Base-by-base conservation (phyloP, 108 stramenopile genomes). In the Cylindrotheca fusiformis region DNA sequence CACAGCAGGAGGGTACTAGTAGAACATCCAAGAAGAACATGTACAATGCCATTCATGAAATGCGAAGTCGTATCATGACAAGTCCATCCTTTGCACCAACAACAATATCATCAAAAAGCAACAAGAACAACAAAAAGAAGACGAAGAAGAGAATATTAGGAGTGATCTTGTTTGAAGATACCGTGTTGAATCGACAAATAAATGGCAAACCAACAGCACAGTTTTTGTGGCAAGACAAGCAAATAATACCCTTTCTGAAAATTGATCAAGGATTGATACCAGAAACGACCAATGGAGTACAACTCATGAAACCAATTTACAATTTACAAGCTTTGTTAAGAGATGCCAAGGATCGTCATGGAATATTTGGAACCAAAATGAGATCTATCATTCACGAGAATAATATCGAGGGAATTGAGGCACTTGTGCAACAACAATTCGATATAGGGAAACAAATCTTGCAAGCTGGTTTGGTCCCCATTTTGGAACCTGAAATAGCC, bases 321-420 rank as follows among this genome's bases (percentile, higher is more conserved):
- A 76, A 3, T 66, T 93, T 29, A 60, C 78, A 72, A 17, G 64
- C 67, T 22, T 62, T 78, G 47, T 73, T 83, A 25, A 66, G 80
- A 53, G 48, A 49, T 18, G 85, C 79, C 32, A 74, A 77, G 54
- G 66, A 67, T 5, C n/a, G n/a, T n/a, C n/a, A 76, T 19, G 82
- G 84, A 12, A 47, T 88, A n/a, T 85, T 86, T 56, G 91, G 88
- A 3, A 93, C 91, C 53, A 93, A 93, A 65, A 89, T 89, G 86
- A 60, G 91, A 32, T 75, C 72, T 20, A 75, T 87, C 29, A 89
- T 93, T 51, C 73, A 81, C 19, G 45, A 33, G 24, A 82, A 82
- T 20, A 85, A 93, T 58, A 68, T 57, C n/a, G 65, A 66, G 2
- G 91, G 91, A 1, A 87, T 93, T 61, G 74, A 85, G 49, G 63